A percentile compares a stretch with the other conserved stretches of the same genome.
These are phyloP conservation scores for Pythium myriotylum DNA, from an alignment of 352 stramenopile species.

Conservation along the genomic window DNA sequence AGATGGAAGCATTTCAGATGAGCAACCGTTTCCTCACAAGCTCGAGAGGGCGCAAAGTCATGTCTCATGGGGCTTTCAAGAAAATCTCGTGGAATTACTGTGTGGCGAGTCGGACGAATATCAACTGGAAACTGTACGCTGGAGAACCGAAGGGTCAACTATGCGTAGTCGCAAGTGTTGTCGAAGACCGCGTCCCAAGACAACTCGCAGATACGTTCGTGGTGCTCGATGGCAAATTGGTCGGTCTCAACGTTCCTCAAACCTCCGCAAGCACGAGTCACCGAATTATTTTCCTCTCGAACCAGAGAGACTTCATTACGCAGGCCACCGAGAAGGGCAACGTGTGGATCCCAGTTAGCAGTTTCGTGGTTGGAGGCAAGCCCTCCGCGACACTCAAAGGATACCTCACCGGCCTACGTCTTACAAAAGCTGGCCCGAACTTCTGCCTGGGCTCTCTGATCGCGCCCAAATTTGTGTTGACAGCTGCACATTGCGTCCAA, in stretches of 20 bases:
- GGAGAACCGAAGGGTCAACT: conserved; percentile 19
- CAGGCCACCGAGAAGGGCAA: conserved; percentile 21
- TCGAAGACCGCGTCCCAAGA: conserved; percentile 20
- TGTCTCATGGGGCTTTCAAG: conserved; percentile 13
- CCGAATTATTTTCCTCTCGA: conserved; percentile 28
- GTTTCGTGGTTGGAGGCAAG: conserved; percentile 30
- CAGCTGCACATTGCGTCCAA: conserved; percentile 37
- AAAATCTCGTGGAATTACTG: conserved; percentile 31
- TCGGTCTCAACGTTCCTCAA: conserved; percentile 23
- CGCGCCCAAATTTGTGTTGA: conserved; percentile 37
- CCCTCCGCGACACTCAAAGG: neutral
- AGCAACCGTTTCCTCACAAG: conserved; percentile 17
- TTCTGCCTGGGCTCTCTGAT: conserved; percentile 44
- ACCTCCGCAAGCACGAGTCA: conserved; percentile 12
- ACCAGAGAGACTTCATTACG: conserved; percentile 27
- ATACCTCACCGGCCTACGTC: conserved; percentile 23
- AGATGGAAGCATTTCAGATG: conserved; percentile 24
- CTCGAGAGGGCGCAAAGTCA: conserved; percentile 14
- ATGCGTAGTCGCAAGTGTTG: conserved; percentile 20
- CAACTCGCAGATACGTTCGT: conserved; percentile 30
- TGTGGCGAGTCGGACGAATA: neutral
- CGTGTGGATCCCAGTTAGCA: conserved; percentile 13
- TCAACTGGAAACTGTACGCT: conserved; percentile 2
- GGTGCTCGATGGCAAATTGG: conserved; percentile 32
- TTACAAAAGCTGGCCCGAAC: conserved; percentile 23